Conservation (phyloP, 176 grass and related monocot species). For the Aegilops bicornis region DNA sequence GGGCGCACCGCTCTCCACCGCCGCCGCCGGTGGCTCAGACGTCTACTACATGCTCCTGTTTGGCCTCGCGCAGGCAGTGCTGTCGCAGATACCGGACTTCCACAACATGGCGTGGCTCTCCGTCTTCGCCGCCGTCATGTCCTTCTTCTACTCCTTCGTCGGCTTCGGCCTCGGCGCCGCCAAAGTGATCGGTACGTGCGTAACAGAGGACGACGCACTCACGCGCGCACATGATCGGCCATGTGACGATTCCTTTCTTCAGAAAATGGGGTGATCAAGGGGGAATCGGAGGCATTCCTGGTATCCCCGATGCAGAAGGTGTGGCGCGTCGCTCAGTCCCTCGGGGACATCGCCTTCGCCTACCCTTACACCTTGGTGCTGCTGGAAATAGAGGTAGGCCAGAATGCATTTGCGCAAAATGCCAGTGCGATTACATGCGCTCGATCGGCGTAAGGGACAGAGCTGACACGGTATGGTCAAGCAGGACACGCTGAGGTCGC, state of each 20-base stretch:
- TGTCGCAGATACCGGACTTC: conserved; percentile 76
- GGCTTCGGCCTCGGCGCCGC: conserved; percentile 71
- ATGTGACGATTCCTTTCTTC: neutral
- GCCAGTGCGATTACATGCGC: neutral
- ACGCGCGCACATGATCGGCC: neutral
- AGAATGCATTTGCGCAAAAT: neutral
- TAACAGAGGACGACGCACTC: neutral
- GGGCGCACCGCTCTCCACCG: conserved; percentile 37
- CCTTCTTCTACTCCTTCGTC: conserved; percentile 68
- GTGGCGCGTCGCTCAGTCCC: conserved; percentile 74
- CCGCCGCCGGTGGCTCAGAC: conserved; percentile 29
- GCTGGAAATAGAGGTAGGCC: conserved; percentile 67
- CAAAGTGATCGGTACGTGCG: conserved; percentile 64
- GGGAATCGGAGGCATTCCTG: conserved; percentile 44
- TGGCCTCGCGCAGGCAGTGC: conserved; percentile 55
- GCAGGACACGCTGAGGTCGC: conserved; percentile 70
- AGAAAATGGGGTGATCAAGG: conserved; percentile 68
- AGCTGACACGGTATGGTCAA: conserved; percentile 11
- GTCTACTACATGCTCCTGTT: conserved; percentile 68
- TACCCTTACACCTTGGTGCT: conserved; percentile 84
- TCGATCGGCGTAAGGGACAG: neutral
- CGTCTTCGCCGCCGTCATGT: conserved; percentile 71
- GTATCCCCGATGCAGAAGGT: conserved; percentile 58
- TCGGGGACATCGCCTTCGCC: conserved; percentile 85
- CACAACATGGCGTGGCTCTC: conserved; percentile 85